Evolutionary conservation across 257 asterid genomes (phyloP).

Genomic region (Scutellaria galericulata): DNA sequence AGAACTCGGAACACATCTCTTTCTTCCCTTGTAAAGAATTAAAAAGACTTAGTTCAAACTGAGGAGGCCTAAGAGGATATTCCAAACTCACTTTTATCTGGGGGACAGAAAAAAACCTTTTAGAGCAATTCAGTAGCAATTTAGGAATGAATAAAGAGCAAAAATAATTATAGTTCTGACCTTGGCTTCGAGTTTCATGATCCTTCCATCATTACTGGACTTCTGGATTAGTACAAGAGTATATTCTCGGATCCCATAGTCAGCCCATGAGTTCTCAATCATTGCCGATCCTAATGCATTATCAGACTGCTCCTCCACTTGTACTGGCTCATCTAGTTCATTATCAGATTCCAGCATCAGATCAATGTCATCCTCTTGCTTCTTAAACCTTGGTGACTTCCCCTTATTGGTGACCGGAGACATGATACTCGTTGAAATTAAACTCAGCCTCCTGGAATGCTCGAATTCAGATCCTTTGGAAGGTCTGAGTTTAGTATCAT

Average conservation of each 20-base stretch:
- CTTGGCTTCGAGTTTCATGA: conserved; percentile 79
- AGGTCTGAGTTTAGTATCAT: conserved; percentile 49
- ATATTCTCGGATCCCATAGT: conserved; percentile 64
- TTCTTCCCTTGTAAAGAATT: conserved; percentile 51
- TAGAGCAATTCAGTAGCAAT: conserved; percentile 21
- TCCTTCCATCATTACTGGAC: conserved; percentile 51
- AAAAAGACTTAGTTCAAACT: conserved; percentile 55
- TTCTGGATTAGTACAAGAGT: conserved; percentile 64
- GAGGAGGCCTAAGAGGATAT: conserved; percentile 95
- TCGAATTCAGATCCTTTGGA: conserved; percentile 53
- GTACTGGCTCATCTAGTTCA: conserved; percentile 71
- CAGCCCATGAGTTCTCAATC: conserved; percentile 59
- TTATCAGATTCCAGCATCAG: conserved; percentile 81
- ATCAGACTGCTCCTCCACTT: conserved; percentile 57
- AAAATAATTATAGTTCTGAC: conserved; percentile 43
- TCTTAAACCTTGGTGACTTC: conserved; percentile 74
- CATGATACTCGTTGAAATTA: conserved; percentile 66
- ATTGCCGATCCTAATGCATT: conserved; percentile 38
- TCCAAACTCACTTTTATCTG: conserved; percentile 83
- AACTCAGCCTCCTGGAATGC: conserved; percentile 59
- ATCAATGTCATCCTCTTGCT: conserved; percentile 70
- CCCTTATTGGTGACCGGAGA: conserved; percentile 65
- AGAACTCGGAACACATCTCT: conserved; percentile 59
- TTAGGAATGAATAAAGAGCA: conserved; percentile 21
- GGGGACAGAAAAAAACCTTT: conserved; percentile 7